These are phyloP conservation scores for Globisporangium spinosum DNA, from an alignment of 352 stramenopile species.

Conservation along the genomic window DNA sequence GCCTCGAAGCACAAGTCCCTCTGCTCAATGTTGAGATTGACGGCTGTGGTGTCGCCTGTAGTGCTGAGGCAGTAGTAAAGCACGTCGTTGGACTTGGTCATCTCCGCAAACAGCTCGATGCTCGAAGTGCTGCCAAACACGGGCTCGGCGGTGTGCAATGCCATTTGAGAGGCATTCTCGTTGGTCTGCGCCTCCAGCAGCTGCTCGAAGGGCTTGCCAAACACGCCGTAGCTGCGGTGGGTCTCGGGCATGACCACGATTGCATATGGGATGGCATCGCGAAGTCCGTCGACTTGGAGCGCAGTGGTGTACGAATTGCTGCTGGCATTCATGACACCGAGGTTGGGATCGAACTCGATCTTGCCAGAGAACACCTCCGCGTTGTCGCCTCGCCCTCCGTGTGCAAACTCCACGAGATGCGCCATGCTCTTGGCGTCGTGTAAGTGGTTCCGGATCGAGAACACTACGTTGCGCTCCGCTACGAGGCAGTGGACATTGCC, in stretches of 20 bases:
- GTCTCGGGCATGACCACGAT: conserved; percentile 68
- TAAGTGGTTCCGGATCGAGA: conserved; percentile 25
- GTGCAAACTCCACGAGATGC: conserved; percentile 26
- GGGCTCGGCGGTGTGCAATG: conserved; percentile 26
- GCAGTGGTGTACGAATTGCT: conserved; percentile 4
- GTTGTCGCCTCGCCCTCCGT: conserved; percentile 9
- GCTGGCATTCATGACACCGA: not conserved
- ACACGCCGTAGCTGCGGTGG: conserved; percentile 53
- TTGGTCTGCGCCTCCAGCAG: conserved; percentile 57
- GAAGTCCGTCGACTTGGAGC: conserved; percentile 40
- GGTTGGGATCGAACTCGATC: conserved; percentile 9
- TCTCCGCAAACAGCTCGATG: conserved; percentile 41
- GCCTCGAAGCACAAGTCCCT: conserved; percentile 25
- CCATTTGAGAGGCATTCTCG: conserved; percentile 57
- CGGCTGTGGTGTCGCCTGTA: not conserved
- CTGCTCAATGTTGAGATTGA: not conserved
- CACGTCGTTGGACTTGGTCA: conserved; percentile 57
- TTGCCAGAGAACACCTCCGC: conserved; percentile 14
- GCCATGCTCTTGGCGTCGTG: conserved; percentile 31
- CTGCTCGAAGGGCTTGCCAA: conserved; percentile 37
- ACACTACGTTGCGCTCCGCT: conserved; percentile 4
- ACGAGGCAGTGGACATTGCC: conserved; percentile 60
- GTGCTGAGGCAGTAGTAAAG: conserved; percentile 40
- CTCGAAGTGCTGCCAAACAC: conserved; percentile 34
- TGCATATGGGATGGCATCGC: conserved; percentile 45